A percentile compares a stretch with the other conserved stretches of the same genome.
Conservation (phyloP, 768 basidiomycete species). For the Terana coerulea region DNA sequence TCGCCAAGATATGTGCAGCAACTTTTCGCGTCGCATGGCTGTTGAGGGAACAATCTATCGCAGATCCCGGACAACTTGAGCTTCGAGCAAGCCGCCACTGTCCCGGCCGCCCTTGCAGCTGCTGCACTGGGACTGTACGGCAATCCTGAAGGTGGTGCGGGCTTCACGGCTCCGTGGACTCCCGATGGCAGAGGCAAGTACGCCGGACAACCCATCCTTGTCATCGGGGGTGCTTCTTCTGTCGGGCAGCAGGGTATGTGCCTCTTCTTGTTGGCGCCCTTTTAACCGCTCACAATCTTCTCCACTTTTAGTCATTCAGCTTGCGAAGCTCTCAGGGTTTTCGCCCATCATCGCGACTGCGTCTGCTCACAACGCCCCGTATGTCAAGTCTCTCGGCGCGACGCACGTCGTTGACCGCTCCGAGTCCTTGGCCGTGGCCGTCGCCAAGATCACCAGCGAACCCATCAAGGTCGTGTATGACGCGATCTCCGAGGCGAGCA, state of each 20-base stretch:
- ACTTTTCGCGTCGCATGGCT: not conserved
- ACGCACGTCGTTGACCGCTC: conserved; percentile 27
- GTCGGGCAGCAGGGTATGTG: conserved; percentile 30
- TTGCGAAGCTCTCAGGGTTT: conserved; percentile 28
- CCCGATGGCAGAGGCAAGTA: conserved; percentile 27
- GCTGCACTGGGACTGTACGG: conserved; percentile 6
- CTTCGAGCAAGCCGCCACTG: conserved; percentile 10
- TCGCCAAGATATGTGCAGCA: conserved; percentile 16
- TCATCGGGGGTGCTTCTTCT: conserved; percentile 27
- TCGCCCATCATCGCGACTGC: conserved; percentile 29
- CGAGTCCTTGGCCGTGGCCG: not conserved
- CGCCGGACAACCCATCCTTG: conserved; percentile 26
- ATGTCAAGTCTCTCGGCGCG: conserved; percentile 26
- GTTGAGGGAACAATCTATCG: not conserved
- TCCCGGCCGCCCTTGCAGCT: conserved; percentile 4
- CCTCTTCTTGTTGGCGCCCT: not conserved
- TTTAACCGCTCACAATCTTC: conserved; percentile 8
- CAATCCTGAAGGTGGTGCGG: conserved; percentile 17
- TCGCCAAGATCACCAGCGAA: conserved; percentile 1
- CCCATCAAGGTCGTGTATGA: conserved; percentile 18
- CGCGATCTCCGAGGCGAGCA: conserved; percentile 9
- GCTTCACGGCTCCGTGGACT: conserved; percentile 25
- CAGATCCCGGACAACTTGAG: conserved; percentile 10
- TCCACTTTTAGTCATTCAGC: conserved; percentile 21
- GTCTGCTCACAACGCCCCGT: conserved; percentile 20